A percentile compares a stretch with the other conserved stretches of the same genome.
Conservation (phyloP, 1,284 basidiomycete genomes). For the Irpex lacteus region DNA sequence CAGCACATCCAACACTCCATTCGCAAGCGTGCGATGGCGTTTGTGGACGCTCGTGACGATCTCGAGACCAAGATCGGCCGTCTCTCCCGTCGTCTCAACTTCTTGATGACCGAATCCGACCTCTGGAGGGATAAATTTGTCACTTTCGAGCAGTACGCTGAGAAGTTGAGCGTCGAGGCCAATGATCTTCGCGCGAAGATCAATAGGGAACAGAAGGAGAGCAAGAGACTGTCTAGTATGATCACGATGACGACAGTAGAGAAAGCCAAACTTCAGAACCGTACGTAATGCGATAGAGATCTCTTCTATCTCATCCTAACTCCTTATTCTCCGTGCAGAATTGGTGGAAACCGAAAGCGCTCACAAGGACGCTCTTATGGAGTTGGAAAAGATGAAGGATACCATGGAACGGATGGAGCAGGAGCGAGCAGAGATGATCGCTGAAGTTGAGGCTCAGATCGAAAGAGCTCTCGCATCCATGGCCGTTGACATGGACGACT, state of each 20-base stretch:
- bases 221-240: constrained; percentile 75
- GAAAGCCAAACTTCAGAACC: constrained; percentile 69
- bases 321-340: constrained; percentile 38
- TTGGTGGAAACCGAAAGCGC: constrained; percentile 71
- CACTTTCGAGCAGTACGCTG: constrained; percentile 89
- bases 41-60: constrained; percentile 90
- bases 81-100: constrained; percentile 79
- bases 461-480: constrained; percentile 79
- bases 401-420: constrained; percentile 82
- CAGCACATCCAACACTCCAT: constrained; percentile 83
- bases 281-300: constrained; percentile 40
- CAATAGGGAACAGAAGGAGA: constrained; percentile 85
- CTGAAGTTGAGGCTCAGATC: constrained; percentile 85
- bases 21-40: constrained; percentile 85
- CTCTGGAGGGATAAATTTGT: constrained; percentile 91
- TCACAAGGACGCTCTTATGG: constrained; percentile 65
- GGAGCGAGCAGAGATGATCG: constrained; percentile 82
- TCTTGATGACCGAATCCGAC: constrained; percentile 88
- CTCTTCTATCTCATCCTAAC: not conserved
- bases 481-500: constrained; percentile 75
- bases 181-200: constrained; percentile 79
- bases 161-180: constrained; percentile 83
- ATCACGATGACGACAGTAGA: constrained; percentile 74
- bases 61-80: constrained; percentile 88
- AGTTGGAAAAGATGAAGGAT: constrained; percentile 66